Conservation (phyloP, 2,329 filamentous ascomycete genomes). For the Apiospora arundinis region DNA sequence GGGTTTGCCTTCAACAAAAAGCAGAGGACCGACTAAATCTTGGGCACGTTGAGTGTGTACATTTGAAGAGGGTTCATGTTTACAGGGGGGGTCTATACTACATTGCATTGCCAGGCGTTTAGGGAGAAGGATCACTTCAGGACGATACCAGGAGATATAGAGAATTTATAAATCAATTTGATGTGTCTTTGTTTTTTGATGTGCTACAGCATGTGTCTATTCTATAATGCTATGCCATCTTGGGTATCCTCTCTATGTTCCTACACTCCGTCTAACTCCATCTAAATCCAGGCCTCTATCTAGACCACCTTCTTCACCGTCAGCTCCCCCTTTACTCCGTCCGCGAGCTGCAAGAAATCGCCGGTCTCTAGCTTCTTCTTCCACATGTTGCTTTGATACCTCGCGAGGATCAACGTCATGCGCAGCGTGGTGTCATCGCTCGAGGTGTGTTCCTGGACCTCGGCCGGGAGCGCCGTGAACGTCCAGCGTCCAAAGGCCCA, state of each 20-base stretch:
- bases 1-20: constrained; percentile 57
- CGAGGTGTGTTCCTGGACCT: constrained; percentile 56
- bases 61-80: neutral
- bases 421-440: constrained; percentile 63
- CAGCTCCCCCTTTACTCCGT: constrained; percentile 53
- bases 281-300: constrained; percentile 33
- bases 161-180: neutral
- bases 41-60: neutral
- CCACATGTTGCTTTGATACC: constrained; percentile 27
- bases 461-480: constrained; percentile 69
- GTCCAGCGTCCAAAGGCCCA: constrained; percentile 98
- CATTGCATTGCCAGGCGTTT: constrained; percentile 16
- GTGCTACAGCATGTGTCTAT: neutral
- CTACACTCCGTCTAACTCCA: constrained; percentile 1
- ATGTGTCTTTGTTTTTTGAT: neutral
- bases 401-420: constrained; percentile 67
- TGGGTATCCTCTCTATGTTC: constrained; percentile 16
- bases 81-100: neutral
- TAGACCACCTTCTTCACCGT: constrained; percentile 58
- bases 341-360: constrained; percentile 58
- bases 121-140: neutral
- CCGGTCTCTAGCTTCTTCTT: constrained; percentile 51
- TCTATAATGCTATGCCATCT: neutral
- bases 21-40: constrained; percentile 44
- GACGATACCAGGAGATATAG: neutral